Conservation (phyloP, 768 basidiomycete genomes). For the Boletus reticulatus region DNA sequence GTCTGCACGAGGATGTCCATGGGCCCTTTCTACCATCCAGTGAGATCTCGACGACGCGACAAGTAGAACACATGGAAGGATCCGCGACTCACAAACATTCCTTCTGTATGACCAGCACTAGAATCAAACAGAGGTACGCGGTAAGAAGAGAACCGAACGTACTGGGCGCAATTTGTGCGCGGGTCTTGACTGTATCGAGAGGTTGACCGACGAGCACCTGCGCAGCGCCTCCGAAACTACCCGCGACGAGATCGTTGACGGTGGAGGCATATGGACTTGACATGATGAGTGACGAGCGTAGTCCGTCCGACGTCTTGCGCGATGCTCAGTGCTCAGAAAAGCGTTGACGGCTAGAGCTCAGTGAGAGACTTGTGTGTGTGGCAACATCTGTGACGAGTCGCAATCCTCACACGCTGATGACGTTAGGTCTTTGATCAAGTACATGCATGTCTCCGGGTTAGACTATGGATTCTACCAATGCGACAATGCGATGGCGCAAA, state of each 20-base stretch:
- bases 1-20: constrained; percentile 89
- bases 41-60: background rate
- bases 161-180: constrained; percentile 88
- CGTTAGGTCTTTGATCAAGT: no score
- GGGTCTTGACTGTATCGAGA: constrained; percentile 84
- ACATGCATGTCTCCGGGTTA: no score
- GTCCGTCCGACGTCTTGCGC: background rate
- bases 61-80: background rate
- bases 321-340: background rate
- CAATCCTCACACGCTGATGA: no score
- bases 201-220: constrained; percentile 96
- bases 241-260: constrained; percentile 80
- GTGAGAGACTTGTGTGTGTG: no score
- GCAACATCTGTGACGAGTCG: no score
- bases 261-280: constrained; percentile 45
- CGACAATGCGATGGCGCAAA: no score
- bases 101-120: constrained; percentile 44
- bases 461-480: no score
- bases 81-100: constrained; percentile 81
- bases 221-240: constrained; percentile 88
- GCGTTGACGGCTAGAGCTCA: no score
- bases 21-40: constrained; percentile 70
- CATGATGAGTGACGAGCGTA: constrained; percentile 7
- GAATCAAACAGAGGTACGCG: background rate
- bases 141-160: constrained; percentile 28